Evolutionary conservation across 495 filamentous ascomycete species (phyloP), one percentile per base, ranked within the genome.

Genomic region (Pseudomonodictys pantanalensis): DNA sequence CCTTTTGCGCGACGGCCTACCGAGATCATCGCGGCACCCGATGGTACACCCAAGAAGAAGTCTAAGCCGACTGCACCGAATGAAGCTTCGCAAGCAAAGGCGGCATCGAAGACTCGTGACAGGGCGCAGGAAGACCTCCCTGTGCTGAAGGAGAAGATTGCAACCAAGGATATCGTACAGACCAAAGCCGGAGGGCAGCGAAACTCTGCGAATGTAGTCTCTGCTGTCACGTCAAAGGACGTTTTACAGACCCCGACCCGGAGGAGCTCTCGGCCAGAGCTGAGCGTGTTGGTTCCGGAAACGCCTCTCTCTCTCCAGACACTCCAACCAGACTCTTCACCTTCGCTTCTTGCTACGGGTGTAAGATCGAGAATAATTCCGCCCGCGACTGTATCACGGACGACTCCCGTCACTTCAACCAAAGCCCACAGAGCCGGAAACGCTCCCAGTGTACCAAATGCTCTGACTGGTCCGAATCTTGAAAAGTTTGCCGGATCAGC

Each of bases 1-100:
- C 20, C 45, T 5, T 23, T 1, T 1, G 47, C 32, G 20, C 23
- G 8, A 47, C 18, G 25, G 2, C 15, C 43, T 8, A 22, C 30
- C 12, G 7, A 29, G 12, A n/a, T 25, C 2, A 23, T 33, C 30
- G n/a, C n/a, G 28, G 8, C 26, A 2, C 9, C 15, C 12, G 20
- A 32, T n/a, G 33, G 47, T 24, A 33, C 10, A 2, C 20, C 56
- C 26, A 52, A 51, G 18, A 51, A 51, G 35, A 58, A 42, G 26
- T 30, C 46, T 18, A 49, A 7, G 4, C 28, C 24, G 12, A 30
- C 46, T 6, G 41, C n/a, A 7, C 23, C 23, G 15, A 20, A 43
- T 17, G 41, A 43, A 7, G 7, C 5, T 5, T 15, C 5, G 7
- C n/a, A 43, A 5, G 41, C n/a, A 15, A 7, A 7, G 41, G 44